Base-by-base conservation (phyloP, 2,329 filamentous ascomycete genomes). In the Aspergillus tanneri region DNA sequence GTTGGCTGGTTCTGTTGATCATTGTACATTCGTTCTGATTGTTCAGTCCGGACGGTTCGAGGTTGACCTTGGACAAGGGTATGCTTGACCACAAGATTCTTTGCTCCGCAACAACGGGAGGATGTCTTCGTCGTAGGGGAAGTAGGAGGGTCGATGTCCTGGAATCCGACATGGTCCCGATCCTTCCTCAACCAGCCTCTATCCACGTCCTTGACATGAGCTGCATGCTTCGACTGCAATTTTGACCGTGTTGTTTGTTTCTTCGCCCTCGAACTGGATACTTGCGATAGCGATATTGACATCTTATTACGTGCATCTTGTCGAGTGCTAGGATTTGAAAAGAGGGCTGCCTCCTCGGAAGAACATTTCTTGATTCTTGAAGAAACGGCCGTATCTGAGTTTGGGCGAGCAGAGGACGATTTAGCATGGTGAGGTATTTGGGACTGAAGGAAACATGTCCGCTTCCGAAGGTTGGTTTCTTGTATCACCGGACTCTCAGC, bases 121-220 rank as follows among this genome's bases (percentile, higher is more conserved):
- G 52, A 55, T 16, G 59, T 43, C 7, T 58, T 59, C 9, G 58
- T 47, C 11, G 67, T 67, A 11, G 68, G 68, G 3, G 68, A 70
- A 18, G 62, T 68, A 14, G 68, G 68, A 5, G 66, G 66, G n/a
- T 70, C 63, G 14, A 67, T 55, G 21, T 59, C 56, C n/a, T 52
- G 53, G 27, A 67, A 68, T 12, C 58, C 55, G 46, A 58, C 59
- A 9, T 51, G 55, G 16, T 52, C 59, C 8, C 58, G 53, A 25
- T 63, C 65, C 46, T 62, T 67, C 46, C 55, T 67, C 40, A 69
- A 39, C 66, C 66, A 68, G 4, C 52, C 46, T 11, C 37, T 40
- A 18, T 55, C 47, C 8, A 48, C 25, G 11, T 43, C 40, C 12
- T 32, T 48, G n/a, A 45, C 19, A 10, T 45, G 36, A 21, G 49